These are phyloP conservation scores for Trichoderma endophyticum DNA, from an alignment of 2,329 filamentous ascomycete species.

Conservation along the genomic window DNA sequence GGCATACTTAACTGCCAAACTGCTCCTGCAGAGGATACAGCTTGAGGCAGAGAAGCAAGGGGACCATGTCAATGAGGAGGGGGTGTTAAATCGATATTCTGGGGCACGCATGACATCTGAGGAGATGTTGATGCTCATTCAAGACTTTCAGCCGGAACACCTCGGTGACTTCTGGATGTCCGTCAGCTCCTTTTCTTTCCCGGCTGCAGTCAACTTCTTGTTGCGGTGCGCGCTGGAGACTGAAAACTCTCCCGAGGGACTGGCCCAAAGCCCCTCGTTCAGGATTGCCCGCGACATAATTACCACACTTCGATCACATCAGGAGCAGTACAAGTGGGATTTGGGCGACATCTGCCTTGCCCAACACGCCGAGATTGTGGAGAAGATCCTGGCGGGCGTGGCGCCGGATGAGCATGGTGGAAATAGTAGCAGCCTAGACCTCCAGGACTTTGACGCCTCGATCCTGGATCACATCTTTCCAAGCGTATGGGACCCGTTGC, in stretches of 20 bases:
- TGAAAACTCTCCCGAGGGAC: slow-evolving; percentile 34
- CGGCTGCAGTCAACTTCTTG: slow-evolving; percentile 48
- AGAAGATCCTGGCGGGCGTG: slow-evolving; percentile 38
- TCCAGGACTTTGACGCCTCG: slow-evolving; percentile 33
- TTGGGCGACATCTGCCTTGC: slow-evolving; percentile 49
- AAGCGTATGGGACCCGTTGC: slow-evolving; percentile 36
- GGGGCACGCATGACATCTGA: slow-evolving; percentile 45
- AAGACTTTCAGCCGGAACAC: slow-evolving; percentile 43
- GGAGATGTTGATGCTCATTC: slow-evolving; percentile 47
- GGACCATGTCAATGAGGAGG: slow-evolving; percentile 22
- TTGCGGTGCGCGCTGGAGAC: slow-evolving; percentile 47
- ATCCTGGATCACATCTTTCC: slow-evolving; percentile 36
- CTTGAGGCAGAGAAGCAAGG: slow-evolving; percentile 40
- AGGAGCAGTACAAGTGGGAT: slow-evolving; percentile 44
- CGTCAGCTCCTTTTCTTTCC: slow-evolving; percentile 45
- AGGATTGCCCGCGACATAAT: slow-evolving; percentile 44
- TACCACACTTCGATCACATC: slow-evolving; percentile 37
- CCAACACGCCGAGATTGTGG: slow-evolving; percentile 46
- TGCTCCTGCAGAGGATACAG: slow-evolving; percentile 46
- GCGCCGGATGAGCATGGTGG: slow-evolving; percentile 23
- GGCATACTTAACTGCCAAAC: slow-evolving; percentile 46
- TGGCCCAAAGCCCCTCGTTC: slow-evolving; percentile 39
- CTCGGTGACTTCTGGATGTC: slow-evolving; percentile 51
- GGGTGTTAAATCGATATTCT: slow-evolving; percentile 34
- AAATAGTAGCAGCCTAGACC: slow-evolving; percentile 21